Base-by-base conservation (phyloP, 2,329 filamentous ascomycete genomes). In the Sporothrix dimorphospora region DNA sequence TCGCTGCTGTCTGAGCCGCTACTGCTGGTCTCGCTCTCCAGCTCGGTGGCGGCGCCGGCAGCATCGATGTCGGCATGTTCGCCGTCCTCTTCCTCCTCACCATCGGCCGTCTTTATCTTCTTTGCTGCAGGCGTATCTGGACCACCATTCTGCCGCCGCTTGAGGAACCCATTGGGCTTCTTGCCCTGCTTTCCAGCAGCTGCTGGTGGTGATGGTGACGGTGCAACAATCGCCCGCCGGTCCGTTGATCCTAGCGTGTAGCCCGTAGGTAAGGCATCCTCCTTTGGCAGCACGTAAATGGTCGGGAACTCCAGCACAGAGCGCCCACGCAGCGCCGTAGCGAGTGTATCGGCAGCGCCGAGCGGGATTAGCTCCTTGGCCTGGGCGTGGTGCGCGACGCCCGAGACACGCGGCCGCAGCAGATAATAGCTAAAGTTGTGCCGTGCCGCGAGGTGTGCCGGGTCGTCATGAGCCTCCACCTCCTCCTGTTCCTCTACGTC, bases 291-390 rank as follows among this genome's bases (percentile, higher is more conserved):
- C 5, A 87, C 85, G 77, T 91, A 89, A 14, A 94, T 84, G 0
- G 91, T 93, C 0, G 92, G 92, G 73, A 90, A 94, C 77, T 94
- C 92, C 7, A 93, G 81, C 0, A 94, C 84, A 0, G 84, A 86
- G 42, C 85, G 86, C 9, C 85, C 84, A n/a, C 79, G 79, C 0
- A 94, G 84, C 7, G 83, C 82, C 0, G 84, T 80, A 1, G 82
- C 82, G 4, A 94, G 81, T 1, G 83, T 85, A 9, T 82, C 80
- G 0, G 78, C 76, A 0, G 85, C 76, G 0, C 81, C 75, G 1
- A 94, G 76, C 0, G 89, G 89, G 30, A 89, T 87, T 2, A 94
- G 76, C 24, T 75, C 72, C 38, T 77, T 79, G 24, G 69, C 49
- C 42, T 34, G n/a, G 24, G 40, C 45, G 19, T 40, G 70, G 57